Evolutionary conservation across 2,329 filamentous ascomycete genomes (phyloP).

Genomic region (Chrysosporium queenslandicum): DNA sequence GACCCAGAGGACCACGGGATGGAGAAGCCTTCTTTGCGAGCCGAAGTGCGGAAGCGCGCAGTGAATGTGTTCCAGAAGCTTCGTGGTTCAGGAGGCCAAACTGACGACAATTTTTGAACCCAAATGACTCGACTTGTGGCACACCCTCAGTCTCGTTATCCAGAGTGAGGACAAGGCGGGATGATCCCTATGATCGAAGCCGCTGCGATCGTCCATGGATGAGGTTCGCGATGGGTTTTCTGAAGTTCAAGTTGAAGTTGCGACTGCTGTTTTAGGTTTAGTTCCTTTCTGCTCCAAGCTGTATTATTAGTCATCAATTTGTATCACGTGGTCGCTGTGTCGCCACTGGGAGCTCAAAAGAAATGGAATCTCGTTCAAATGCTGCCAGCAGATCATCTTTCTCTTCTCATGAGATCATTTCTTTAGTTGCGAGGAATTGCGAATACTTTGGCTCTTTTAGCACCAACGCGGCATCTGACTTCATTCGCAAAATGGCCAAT

Average conservation of each 20-base stretch:
- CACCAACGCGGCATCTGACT: neutral
- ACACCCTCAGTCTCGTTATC: too few relatives aligned
- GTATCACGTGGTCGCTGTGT: neutral
- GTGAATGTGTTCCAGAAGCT: neutral
- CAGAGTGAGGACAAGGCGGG: too few relatives aligned
- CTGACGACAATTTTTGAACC: neutral
- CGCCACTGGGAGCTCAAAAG: neutral
- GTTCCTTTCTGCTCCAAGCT: neutral
- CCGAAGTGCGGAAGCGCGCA: neutral
- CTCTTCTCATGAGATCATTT: neutral
- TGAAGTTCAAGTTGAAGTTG: too few relatives aligned
- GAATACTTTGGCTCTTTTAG: neutral
- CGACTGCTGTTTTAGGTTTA: neutral
- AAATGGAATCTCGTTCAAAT: neutral
- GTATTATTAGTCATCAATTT: neutral
- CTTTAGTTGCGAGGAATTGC: neutral
- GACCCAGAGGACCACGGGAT: neutral
- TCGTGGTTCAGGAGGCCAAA: neutral
- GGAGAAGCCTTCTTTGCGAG: neutral
- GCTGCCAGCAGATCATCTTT: neutral
- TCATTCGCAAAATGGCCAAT: slow-evolving; percentile 63
- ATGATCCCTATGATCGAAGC: too few relatives aligned
- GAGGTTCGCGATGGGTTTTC: too few relatives aligned
- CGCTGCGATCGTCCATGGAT: too few relatives aligned
- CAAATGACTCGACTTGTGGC: too few relatives aligned